Percentiles rank a stretch among this genome's conserved stretches.
Evolutionary conservation across 2,329 filamentous ascomycete species (phyloP).

Genomic region (Botryotinia globosa): DNA sequence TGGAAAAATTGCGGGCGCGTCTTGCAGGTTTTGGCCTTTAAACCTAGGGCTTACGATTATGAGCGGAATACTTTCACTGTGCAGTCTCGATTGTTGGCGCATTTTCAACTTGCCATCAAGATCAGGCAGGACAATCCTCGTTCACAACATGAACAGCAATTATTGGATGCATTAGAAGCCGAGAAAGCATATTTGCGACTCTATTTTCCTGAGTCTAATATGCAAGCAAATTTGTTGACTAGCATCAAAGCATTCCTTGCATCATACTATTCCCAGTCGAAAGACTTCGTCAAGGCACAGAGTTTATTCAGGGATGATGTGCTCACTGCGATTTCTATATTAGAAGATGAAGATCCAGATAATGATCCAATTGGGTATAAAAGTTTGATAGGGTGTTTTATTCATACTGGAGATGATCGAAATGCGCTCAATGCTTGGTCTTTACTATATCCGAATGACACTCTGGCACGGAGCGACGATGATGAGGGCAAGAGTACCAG

Average conservation of each 20-base stretch:
- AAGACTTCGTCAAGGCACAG: not conserved
- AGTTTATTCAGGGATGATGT: fast-evolving
- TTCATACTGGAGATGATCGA: not conserved
- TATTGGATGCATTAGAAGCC: not conserved
- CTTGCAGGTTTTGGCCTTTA: too few species aligned
- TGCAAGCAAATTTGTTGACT: too few species aligned
- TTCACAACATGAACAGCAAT: not conserved
- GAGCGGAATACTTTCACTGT: too few species aligned
- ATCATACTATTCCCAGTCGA: fast-evolving
- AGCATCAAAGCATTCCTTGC: not conserved
- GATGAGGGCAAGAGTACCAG: not conserved
- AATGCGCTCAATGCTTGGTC: not conserved
- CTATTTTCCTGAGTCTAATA: too few species aligned
- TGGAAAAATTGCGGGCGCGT: not conserved
- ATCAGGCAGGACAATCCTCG: fast-evolving
- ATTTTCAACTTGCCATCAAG: not conserved
- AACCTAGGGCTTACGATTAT: too few species aligned
- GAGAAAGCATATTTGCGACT: not conserved
- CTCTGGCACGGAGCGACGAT: not conserved
- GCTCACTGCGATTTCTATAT: not conserved
- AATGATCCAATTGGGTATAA: fast-evolving
- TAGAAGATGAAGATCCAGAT: not conserved
- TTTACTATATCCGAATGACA: not conserved
- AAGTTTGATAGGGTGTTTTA: fast-evolving
- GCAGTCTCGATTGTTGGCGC: too few species aligned